These are phyloP conservation scores for Plectranthus barbatus DNA, from an alignment of 257 asterid genomes.

Conservation along the genomic window DNA sequence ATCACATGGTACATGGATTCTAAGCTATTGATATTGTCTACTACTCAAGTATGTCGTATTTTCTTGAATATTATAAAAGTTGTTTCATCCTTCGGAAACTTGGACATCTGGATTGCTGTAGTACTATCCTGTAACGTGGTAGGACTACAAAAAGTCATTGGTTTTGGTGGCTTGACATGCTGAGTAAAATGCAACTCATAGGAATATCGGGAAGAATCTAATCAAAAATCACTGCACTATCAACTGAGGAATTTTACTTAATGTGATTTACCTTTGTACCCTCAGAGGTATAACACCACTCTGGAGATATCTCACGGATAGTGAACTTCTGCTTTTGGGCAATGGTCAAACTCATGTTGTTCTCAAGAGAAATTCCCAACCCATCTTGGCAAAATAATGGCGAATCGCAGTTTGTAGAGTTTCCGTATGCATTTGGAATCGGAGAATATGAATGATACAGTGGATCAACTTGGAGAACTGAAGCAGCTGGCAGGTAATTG, in stretches of 20 bases:
- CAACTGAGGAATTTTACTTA: background rate
- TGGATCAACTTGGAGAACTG: slow-evolving; percentile 29
- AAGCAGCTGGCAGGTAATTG: slow-evolving; percentile 35
- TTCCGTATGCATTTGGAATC: slow-evolving; percentile 23
- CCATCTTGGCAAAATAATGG: slow-evolving; percentile 50
- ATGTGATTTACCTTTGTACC: slow-evolving; percentile 55
- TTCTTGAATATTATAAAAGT: background rate
- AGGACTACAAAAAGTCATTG: background rate
- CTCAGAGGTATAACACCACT: slow-evolving; percentile 86
- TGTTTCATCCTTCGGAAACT: background rate
- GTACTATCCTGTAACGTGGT: background rate
- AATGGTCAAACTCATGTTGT: slow-evolving; percentile 39
- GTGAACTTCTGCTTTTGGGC: slow-evolving; percentile 72
- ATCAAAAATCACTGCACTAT: slow-evolving; percentile 2
- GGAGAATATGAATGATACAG: slow-evolving; percentile 35
- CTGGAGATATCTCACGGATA: slow-evolving; percentile 77
- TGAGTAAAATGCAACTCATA: background rate
- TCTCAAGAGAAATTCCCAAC: slow-evolving; percentile 38
- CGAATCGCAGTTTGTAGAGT: slow-evolving; percentile 27
- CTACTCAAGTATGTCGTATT: background rate
- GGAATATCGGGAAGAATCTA: background rate
- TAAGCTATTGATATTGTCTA: background rate
- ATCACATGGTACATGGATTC: background rate
- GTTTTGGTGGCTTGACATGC: background rate
- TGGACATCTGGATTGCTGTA: background rate